Evolutionary conservation across 495 filamentous ascomycete genomes (phyloP).

Genomic region (Lophium mytilinum): DNA sequence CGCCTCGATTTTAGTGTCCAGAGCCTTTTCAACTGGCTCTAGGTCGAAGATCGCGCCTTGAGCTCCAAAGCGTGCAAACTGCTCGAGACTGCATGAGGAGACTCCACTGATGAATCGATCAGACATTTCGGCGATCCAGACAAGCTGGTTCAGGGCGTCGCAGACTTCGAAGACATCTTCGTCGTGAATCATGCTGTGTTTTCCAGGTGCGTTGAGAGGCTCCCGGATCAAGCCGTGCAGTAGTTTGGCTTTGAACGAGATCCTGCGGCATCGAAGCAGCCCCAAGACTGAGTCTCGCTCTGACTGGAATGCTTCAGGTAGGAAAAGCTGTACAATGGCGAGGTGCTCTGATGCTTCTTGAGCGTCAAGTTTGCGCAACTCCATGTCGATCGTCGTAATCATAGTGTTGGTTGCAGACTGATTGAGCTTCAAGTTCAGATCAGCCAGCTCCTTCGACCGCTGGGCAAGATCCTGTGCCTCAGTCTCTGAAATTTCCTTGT

Average conservation of each 20-base stretch:
- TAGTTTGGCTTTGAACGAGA: constrained; percentile 80
- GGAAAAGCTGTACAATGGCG: constrained; percentile 75
- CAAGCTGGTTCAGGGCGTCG: constrained; percentile 75
- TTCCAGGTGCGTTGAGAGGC: constrained; percentile 44
- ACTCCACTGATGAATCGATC: constrained; percentile 76
- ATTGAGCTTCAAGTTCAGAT: constrained; percentile 89
- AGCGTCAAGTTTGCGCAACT: constrained; percentile 77
- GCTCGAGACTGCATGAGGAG: constrained; percentile 61
- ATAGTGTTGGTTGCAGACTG: constrained; percentile 82
- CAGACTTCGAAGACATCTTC: constrained; percentile 71
- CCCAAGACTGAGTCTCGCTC: constrained; percentile 79
- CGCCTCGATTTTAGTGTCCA: constrained; percentile 83
- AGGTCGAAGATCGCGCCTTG: constrained; percentile 77
- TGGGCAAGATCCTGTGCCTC: constrained; percentile 80
- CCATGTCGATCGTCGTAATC: constrained; percentile 86
- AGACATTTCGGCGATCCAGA: constrained; percentile 74
- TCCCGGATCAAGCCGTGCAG: constrained; percentile 75
- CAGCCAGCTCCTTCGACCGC: constrained; percentile 86
- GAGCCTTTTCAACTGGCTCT: constrained; percentile 81
- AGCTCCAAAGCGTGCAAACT: constrained; percentile 55
- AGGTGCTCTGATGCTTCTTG: constrained; percentile 85
- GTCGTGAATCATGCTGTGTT: constrained; percentile 48
- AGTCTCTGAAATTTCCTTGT: constrained; percentile 82
- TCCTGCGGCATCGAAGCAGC: constrained; percentile 75
- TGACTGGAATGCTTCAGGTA: constrained; percentile 72